Percentiles rank a stretch among this genome's conserved stretches.
phyloP scores from a whole-genome alignment of 129 eudicot genomes.

The Smallanthus sonchifolius region DNA sequence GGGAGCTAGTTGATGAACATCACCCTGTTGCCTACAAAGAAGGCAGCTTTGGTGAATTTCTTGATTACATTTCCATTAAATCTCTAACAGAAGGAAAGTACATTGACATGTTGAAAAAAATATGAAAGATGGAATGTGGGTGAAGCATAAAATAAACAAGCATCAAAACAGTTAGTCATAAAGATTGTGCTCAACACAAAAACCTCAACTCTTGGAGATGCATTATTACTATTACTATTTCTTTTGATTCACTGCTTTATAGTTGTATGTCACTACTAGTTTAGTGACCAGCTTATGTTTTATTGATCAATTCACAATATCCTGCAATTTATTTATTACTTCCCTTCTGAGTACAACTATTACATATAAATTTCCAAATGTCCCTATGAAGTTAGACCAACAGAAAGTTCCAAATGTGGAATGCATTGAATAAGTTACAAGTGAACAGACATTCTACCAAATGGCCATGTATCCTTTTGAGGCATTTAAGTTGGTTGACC shows the following conservation, averaged over 20 bases:
- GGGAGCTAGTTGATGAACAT: constrained; percentile 52
- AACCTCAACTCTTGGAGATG: neutral
- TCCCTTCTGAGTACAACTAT: too few relatives aligned
- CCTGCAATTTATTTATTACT: too few relatives aligned
- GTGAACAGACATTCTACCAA: neutral
- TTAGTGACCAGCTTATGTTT: too few relatives aligned
- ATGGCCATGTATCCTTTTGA: neutral
- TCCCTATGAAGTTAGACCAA: too few relatives aligned
- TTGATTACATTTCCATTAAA: constrained; percentile 36
- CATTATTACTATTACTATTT: neutral
- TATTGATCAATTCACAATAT: too few relatives aligned
- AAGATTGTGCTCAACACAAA: neutral
- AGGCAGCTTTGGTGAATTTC: constrained; percentile 59
- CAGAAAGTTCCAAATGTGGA: too few relatives aligned
- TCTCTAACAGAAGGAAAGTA: constrained; percentile 45
- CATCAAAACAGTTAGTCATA: neutral
- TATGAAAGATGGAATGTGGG: constrained; percentile 19
- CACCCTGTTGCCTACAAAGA: constrained; percentile 48
- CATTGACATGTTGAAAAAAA: constrained; percentile 51
- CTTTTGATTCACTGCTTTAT: neutral
- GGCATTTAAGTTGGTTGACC: neutral
- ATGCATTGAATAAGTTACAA: constrained; percentile 4
- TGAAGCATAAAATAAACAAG: too few relatives aligned
- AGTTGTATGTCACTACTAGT: neutral
- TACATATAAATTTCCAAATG: too few relatives aligned